Evolutionary conservation across 1,139 yeast species (phyloP).

Genomic region (Petasospora fabianii): DNA sequence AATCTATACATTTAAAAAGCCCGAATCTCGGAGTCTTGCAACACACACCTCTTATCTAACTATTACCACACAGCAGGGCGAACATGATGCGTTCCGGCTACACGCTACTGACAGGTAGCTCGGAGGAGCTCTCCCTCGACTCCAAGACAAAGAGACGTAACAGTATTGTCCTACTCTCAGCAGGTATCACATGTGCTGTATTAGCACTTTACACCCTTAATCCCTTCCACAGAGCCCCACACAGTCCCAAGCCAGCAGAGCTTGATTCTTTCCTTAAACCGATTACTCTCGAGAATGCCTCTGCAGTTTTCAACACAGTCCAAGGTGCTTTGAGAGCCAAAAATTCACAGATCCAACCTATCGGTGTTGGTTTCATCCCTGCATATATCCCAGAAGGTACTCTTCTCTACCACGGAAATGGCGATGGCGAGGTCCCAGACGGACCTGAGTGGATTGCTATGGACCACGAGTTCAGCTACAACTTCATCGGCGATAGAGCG

Average conservation of each 20-base stretch:
- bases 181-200: background rate
- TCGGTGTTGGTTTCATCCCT: constrained; percentile 54
- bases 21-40: background rate
- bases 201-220: background rate
- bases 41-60: too few relatives aligned
- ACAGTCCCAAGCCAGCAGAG: background rate
- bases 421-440: constrained; percentile 35
- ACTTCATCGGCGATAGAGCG: constrained; percentile 33
- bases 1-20: background rate
- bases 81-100: constrained; percentile 1
- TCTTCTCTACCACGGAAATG: constrained; percentile 45
- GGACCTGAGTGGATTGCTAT: constrained; percentile 55
- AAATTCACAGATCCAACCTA: constrained; percentile 46
- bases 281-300: constrained; percentile 36
- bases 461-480: constrained; percentile 53
- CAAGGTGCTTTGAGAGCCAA: constrained; percentile 48
- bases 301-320: constrained; percentile 50
- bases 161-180: background rate
- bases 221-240: background rate
- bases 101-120: constrained; percentile 1
- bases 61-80: background rate
- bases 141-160: background rate
- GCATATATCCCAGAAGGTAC: constrained; percentile 56
- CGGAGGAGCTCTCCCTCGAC: too few relatives aligned
- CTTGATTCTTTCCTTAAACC: constrained; percentile 4